phyloP scores from a whole-genome alignment of 2,329 filamentous ascomycete genomes.

The Cercospora beticola region DNA sequence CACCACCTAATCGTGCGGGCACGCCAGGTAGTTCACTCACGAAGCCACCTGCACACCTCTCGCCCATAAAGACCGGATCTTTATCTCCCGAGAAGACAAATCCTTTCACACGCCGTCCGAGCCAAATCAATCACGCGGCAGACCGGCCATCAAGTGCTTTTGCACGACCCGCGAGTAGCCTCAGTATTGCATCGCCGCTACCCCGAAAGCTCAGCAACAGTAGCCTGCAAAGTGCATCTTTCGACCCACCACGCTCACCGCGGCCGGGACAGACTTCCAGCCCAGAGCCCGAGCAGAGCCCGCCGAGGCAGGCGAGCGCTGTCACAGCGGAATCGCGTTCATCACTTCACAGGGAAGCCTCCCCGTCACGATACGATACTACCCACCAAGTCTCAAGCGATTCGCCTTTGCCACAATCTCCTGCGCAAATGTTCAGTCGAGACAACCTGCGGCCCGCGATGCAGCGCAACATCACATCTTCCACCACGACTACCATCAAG shows the following conservation, averaged over 20 bases:
- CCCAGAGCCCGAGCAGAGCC: background rate
- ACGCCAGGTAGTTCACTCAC: constrained; percentile 45
- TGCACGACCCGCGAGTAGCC: constrained; percentile 36
- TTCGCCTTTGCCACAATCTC: constrained; percentile 31
- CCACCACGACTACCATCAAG: constrained; percentile 34
- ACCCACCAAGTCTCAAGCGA: constrained; percentile 27
- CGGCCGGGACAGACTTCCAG: constrained; percentile 11
- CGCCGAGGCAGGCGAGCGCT: background rate
- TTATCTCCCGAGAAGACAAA: constrained; percentile 38
- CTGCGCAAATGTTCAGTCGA: constrained; percentile 21
- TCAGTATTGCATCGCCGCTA: constrained; percentile 30
- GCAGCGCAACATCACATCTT: constrained; percentile 38
- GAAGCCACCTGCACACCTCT: constrained; percentile 33
- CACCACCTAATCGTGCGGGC: constrained; percentile 31
- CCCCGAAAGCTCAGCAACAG: constrained; percentile 25
- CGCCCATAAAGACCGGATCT: constrained; percentile 29
- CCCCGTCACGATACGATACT: constrained; percentile 20
- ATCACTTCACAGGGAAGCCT: constrained; percentile 5
- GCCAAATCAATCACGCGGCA: constrained; percentile 33
- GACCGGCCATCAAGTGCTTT: constrained; percentile 39
- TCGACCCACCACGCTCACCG: constrained; percentile 15
- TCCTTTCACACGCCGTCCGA: constrained; percentile 39
- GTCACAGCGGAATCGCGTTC: constrained; percentile 12
- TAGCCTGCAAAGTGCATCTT: constrained; percentile 18
- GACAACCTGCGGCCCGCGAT: constrained; percentile 32